Evolutionary conservation across 1,139 yeast genomes (phyloP).

Genomic region (Kodamaea anthophila): DNA sequence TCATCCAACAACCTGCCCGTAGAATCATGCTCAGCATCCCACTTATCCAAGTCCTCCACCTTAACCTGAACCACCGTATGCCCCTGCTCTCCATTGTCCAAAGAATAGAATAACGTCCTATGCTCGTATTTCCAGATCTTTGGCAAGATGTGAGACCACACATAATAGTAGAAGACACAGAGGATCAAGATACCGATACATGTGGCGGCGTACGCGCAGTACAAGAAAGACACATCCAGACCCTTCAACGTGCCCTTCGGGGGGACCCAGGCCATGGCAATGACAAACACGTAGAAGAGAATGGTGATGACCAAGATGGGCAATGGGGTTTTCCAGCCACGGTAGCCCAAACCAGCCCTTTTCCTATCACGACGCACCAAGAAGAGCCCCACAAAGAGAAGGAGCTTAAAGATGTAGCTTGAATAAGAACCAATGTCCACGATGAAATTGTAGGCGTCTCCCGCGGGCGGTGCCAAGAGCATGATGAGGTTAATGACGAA

Average conservation of each 20-base stretch:
- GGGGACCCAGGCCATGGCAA: constrained; percentile 37
- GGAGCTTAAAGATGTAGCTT: constrained; percentile 23
- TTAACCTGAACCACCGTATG: constrained; percentile 34
- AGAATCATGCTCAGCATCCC: constrained; percentile 25
- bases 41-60: constrained; percentile 21
- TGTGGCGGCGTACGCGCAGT: constrained; percentile 23
- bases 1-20: constrained; percentile 10
- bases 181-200: constrained; percentile 24
- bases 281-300: constrained; percentile 27
- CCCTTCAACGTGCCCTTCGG: constrained; percentile 30
- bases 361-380: constrained; percentile 30
- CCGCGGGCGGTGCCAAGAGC: constrained; percentile 39
- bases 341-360: constrained; percentile 26
- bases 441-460: constrained; percentile 42
- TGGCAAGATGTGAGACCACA: constrained; percentile 35
- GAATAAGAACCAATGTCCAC: constrained; percentile 22
- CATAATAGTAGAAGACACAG: constrained; percentile 26
- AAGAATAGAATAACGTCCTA: constrained; percentile 22
- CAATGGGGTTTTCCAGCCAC: constrained; percentile 27
- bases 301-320: constrained; percentile 24
- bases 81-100: constrained; percentile 35
- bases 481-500: constrained; percentile 34
- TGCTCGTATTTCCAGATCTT: constrained; percentile 26
- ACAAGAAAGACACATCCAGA: constrained; percentile 29
- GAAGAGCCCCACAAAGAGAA: constrained; percentile 30